Conservation (phyloP, 179 eudicot species). For the Nepenthes alata region DNA sequence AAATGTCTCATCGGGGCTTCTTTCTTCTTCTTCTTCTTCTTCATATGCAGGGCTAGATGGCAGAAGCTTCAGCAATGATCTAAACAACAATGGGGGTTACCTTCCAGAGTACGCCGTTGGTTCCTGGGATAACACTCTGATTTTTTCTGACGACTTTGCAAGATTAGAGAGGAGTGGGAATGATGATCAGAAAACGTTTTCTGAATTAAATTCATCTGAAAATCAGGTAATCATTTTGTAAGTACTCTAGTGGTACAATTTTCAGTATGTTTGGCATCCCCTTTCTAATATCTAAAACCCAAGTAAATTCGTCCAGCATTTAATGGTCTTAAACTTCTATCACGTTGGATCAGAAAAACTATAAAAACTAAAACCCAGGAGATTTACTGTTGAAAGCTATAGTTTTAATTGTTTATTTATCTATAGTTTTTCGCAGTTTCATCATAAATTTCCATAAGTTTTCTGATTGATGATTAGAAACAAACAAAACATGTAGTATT, state of each 20-base stretch:
- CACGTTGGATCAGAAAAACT: no score
- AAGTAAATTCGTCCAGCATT: no score
- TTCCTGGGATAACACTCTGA: conserved; percentile 26
- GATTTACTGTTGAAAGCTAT: no score
- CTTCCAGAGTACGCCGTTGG: conserved; percentile 12
- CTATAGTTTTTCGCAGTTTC: no score
- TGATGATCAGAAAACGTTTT: conserved; percentile 14
- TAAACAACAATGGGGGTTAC: conserved; percentile 6
- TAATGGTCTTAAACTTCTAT: no score
- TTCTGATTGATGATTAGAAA: no score
- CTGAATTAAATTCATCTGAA: conserved; percentile 23
- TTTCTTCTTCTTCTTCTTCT: conserved; percentile 9
- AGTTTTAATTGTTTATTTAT: no score
- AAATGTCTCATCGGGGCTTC: conserved; percentile 18
- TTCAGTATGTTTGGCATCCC: no score
- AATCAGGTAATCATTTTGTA: conserved; percentile 15
- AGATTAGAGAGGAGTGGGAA: conserved; percentile 15
- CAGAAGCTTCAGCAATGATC: conserved; percentile 10
- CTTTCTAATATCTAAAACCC: background rate
- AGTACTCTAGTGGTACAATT: background rate
- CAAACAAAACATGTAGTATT: no score
- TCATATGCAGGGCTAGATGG: conserved; percentile 12
- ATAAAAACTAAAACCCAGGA: no score
- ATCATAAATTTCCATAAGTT: no score
- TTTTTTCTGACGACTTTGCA: conserved; percentile 16